phyloP scores from a whole-genome alignment of 129 eudicot species.

The Tagetes erecta region DNA sequence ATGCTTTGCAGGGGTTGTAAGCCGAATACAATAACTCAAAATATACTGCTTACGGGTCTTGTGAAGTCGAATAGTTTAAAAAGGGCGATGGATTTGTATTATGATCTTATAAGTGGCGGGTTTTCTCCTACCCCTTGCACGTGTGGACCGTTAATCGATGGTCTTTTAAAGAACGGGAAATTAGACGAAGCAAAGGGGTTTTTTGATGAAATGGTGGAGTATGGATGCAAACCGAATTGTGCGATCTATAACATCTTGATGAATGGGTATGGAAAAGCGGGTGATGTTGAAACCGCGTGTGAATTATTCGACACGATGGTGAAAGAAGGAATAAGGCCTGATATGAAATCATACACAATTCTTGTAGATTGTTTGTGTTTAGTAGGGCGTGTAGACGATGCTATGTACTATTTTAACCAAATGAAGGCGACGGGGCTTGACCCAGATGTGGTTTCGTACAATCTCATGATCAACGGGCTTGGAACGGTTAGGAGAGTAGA shows the following conservation, averaged over 20 bases:
- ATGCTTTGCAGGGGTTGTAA: slow-evolving; percentile 69
- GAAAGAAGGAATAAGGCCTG: slow-evolving; percentile 83
- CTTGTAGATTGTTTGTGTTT: slow-evolving; percentile 82
- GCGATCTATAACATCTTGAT: slow-evolving; percentile 89
- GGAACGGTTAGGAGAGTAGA: slow-evolving; percentile 58
- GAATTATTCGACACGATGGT: slow-evolving; percentile 72
- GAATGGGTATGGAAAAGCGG: slow-evolving; percentile 87
- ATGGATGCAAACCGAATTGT: slow-evolving; percentile 83
- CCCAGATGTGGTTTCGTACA: slow-evolving; percentile 79
- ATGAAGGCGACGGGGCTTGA: slow-evolving; percentile 71
- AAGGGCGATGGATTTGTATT: slow-evolving; percentile 72
- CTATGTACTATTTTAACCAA: slow-evolving; percentile 67
- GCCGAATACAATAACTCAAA: slow-evolving; percentile 73
- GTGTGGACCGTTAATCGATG: slow-evolving; percentile 92
- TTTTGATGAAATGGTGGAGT: slow-evolving; percentile 73
- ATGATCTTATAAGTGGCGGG: slow-evolving; percentile 76
- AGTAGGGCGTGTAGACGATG: slow-evolving; percentile 64
- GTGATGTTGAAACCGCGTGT: slow-evolving; percentile 67
- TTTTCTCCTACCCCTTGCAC: slow-evolving; percentile 92
- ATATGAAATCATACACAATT: slow-evolving; percentile 84
- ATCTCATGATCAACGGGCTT: slow-evolving; percentile 87
- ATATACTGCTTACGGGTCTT: slow-evolving; percentile 79
- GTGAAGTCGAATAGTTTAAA: slow-evolving; percentile 67
- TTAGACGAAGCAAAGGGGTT: slow-evolving; percentile 67
- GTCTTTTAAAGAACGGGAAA: slow-evolving; percentile 64